phyloP scores from a whole-genome alignment of 306 rosid genomes.

The Quercus rubra region DNA sequence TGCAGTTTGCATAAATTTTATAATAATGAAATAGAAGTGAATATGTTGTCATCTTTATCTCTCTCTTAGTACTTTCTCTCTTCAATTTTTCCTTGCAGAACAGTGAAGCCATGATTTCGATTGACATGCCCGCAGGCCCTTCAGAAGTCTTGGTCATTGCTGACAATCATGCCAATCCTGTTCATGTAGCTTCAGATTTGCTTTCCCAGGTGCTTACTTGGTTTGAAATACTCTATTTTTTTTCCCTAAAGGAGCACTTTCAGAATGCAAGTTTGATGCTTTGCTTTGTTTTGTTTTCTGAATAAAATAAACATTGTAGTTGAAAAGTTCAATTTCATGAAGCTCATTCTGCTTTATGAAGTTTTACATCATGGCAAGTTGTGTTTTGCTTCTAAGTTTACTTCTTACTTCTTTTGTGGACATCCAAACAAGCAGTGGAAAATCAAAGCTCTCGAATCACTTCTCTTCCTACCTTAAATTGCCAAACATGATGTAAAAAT shows the following conservation, averaged over 20 bases:
- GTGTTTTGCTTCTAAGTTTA: not conserved
- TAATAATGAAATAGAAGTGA: not conserved
- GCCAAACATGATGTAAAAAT: not conserved
- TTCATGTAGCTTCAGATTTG: constrained; percentile 91
- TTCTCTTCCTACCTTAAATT: not conserved
- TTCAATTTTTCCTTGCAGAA: constrained; percentile 46
- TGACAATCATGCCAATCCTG: constrained; percentile 77
- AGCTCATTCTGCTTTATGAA: not conserved
- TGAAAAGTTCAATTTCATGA: not conserved
- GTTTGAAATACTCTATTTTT: not conserved
- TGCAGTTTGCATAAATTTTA: not conserved
- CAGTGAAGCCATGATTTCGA: constrained; percentile 97
- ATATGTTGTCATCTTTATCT: not conserved
- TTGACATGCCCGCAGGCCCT: constrained; percentile 99
- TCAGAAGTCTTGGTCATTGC: constrained; percentile 99
- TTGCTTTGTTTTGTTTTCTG: not conserved
- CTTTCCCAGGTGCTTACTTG: constrained; percentile 71
- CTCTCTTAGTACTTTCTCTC: not conserved
- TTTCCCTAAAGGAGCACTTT: not conserved
- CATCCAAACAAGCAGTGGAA: not conserved
- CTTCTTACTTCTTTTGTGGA: not conserved
- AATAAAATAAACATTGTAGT: not conserved
- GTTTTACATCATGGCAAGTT: not conserved
- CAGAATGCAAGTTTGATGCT: constrained; percentile 4
- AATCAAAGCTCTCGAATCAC: not conserved